Percentiles rank a stretch among this genome's conserved stretches.
These are phyloP conservation scores for Fraxinus quadrangulata DNA, from an alignment of 257 asterid species.

Conservation along the genomic window DNA sequence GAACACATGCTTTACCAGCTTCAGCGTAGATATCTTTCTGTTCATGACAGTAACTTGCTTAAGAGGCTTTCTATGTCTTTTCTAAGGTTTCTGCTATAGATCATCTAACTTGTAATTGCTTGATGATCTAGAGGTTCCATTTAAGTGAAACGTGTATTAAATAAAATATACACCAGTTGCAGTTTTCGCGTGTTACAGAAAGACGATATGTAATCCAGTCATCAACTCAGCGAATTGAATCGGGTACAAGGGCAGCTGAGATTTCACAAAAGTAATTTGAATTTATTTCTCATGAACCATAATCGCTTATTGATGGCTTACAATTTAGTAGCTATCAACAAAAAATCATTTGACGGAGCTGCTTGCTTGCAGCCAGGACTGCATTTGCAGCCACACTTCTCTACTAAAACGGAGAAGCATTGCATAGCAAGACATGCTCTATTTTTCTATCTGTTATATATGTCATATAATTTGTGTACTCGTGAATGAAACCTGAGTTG, in stretches of 20 bases:
- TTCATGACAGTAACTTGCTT: not conserved
- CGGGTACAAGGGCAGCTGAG: not conserved
- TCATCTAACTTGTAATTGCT: too few species aligned
- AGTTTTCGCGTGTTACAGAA: not conserved
- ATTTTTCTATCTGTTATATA: conserved; percentile 19
- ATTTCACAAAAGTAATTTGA: not conserved
- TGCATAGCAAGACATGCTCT: conserved; percentile 35
- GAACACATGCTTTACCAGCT: not conserved
- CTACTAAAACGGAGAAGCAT: conserved; percentile 62
- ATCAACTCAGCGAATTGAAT: not conserved
- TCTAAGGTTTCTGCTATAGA: not conserved
- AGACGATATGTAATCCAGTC: not conserved
- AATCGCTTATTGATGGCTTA: not conserved
- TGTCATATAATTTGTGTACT: conserved; percentile 23
- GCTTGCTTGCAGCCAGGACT: conserved; percentile 30
- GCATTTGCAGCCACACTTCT: conserved; percentile 57
- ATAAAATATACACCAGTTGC: too few species aligned
- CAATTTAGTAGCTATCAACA: not conserved
- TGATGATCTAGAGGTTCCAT: too few species aligned
- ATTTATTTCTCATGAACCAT: not conserved
- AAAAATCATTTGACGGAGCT: conserved; percentile 23
- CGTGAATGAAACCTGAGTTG: conserved; percentile 25
- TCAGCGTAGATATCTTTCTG: not conserved
- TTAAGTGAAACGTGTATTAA: too few species aligned
- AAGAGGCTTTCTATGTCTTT: not conserved